A percentile compares a stretch with the other conserved stretches of the same genome.
These are phyloP conservation scores for Cornus controversa DNA, from an alignment of 148 eudicot genomes.

Conservation along the genomic window DNA sequence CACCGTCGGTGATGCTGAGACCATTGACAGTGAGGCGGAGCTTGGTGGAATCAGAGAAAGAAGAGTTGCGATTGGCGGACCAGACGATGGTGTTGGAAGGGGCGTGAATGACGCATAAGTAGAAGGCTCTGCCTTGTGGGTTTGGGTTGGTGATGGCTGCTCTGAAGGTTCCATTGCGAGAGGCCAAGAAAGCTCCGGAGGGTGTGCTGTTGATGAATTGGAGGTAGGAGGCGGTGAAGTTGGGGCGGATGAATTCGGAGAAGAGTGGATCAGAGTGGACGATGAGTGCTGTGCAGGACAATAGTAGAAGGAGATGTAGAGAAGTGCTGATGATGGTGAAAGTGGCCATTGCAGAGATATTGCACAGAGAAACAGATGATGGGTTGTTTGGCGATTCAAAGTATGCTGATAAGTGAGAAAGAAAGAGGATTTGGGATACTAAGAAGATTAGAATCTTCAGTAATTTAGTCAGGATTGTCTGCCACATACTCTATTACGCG, in stretches of 20 bases:
- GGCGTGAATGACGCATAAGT: conserved; percentile 62
- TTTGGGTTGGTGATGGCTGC: conserved; percentile 53
- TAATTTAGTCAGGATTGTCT: too few species aligned
- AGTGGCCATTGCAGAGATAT: too few species aligned
- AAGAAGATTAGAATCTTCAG: too few species aligned
- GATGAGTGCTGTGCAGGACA: too few species aligned
- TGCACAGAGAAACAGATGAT: too few species aligned
- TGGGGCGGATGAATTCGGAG: conserved; percentile 38
- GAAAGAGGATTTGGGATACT: too few species aligned
- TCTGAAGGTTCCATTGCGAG: conserved; percentile 54
- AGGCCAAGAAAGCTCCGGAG: conserved; percentile 52
- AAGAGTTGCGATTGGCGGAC: conserved; percentile 70
- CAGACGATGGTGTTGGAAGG: conserved; percentile 55
- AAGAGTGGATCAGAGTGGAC: conserved; percentile 16
- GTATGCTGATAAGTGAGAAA: too few species aligned
- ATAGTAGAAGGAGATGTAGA: too few species aligned
- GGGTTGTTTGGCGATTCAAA: too few species aligned
- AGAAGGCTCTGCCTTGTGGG: conserved; percentile 47
- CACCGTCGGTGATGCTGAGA: conserved; percentile 36
- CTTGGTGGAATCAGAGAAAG: conserved; percentile 46
- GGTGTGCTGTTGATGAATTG: conserved; percentile 26
- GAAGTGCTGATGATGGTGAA: too few species aligned
- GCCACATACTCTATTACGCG: too few species aligned
- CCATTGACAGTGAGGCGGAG: conserved; percentile 48
- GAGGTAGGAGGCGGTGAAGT: conserved; percentile 53